A percentile compares a stretch with the other conserved stretches of the same genome.
Evolutionary conservation across 2,329 filamentous ascomycete genomes (phyloP).

Genomic region (Alternaria angustiovoidea): DNA sequence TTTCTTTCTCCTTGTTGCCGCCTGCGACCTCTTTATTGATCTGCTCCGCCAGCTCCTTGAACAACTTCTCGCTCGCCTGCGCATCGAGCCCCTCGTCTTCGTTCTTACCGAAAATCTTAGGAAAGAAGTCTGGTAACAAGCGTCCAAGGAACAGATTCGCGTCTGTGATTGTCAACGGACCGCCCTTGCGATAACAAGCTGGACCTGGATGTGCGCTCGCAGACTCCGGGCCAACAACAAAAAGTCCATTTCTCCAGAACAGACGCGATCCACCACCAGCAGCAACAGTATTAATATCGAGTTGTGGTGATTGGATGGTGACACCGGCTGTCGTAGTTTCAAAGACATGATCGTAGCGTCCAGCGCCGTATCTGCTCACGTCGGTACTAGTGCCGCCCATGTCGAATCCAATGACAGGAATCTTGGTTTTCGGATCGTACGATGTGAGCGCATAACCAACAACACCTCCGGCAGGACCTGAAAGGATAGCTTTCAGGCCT

Average conservation of each 20-base stretch:
- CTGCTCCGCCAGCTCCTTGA: constrained; percentile 77
- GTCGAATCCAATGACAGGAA: constrained; percentile 91
- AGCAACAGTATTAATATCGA: constrained; percentile 95
- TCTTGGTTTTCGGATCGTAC: constrained; percentile 82
- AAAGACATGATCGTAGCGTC: constrained; percentile 90
- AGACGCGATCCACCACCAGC: constrained; percentile 86
- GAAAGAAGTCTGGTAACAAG: constrained; percentile 88
- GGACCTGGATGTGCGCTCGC: constrained; percentile 89
- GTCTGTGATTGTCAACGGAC: constrained; percentile 91
- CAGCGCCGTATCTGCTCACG: constrained; percentile 84
- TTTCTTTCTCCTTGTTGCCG: constrained; percentile 63
- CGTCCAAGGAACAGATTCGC: constrained; percentile 87
- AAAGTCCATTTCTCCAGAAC: constrained; percentile 88
- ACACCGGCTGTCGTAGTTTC: constrained; percentile 95
- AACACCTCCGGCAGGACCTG: constrained; percentile 90
- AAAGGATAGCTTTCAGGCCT: constrained; percentile 83
- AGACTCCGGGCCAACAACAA: constrained; percentile 89
- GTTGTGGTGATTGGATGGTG: constrained; percentile 88
- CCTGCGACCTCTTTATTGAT: constrained; percentile 79
- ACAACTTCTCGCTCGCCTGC: constrained; percentile 76
- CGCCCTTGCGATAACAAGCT: constrained; percentile 88
- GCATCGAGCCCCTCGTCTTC: constrained; percentile 83
- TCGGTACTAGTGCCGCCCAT: constrained; percentile 96
- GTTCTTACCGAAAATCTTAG: constrained; percentile 91
- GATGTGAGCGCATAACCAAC: constrained; percentile 92